Evolutionary conservation across 2,329 filamentous ascomycete species (phyloP), one percentile per base, ranked within the genome.

Genomic region (Fusarium hainanense): DNA sequence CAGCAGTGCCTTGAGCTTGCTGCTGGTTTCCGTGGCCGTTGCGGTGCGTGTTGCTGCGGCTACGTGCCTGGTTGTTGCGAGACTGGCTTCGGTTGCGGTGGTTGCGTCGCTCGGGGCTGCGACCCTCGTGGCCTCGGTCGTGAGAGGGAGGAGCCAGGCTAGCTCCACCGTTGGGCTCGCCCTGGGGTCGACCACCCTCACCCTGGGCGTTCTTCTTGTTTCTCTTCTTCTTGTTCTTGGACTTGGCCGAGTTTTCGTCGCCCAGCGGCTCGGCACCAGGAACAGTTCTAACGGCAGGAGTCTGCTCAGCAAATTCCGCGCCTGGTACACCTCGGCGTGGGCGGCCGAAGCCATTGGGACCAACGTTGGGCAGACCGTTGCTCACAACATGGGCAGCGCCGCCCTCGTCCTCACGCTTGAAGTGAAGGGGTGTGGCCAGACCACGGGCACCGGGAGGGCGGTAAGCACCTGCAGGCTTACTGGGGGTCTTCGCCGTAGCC

Each of bases 191-290:
- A 51, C 88, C 89, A 50, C 88, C 89, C 20, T 93, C 92, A 8
- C 85, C 87, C 48, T 96, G 94, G 78, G 94, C 96, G 54, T 88
- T 88, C 83, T 98, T 98, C 86, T 97, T 98, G 72, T 85, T 88
- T 70, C 96, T 89, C 88, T 98, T 98, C 89, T 98, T 98, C 89
- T 98, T 98, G 83, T 98, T 98, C 87, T 98, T 98, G 86, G 98
- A 98, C 74, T 77, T 79, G 93, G 84, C 14, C 92, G 94, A 56
- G 92, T 89, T 92, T 65, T 93, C 92, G 78, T 87, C 90, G 83
- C 81, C 90, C 80, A 69, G 87, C 37, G 87, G 84, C 64, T 86
- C 88, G 16, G 91, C 89, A 7, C 87, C 87, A 27, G 90, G 89
- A 47, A 92, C 85, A 67, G 87, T 88, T 48, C 90, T 89, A 46